Percentiles rank a stretch among this genome's conserved stretches.
phyloP scores from a whole-genome alignment of 345 rosid species.

The Lumnitzera littorea region DNA sequence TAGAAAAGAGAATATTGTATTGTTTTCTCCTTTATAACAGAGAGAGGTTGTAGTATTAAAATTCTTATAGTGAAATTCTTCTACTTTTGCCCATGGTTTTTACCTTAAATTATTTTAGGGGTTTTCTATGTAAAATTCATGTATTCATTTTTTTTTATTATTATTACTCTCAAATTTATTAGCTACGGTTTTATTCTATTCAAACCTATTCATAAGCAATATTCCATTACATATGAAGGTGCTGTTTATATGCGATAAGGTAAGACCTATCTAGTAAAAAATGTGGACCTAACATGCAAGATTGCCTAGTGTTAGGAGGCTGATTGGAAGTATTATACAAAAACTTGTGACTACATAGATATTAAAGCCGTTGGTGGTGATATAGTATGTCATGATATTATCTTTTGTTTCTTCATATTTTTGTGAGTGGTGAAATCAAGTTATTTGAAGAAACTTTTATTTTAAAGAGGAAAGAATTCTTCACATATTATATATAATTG shows the following conservation, averaged over 20 bases:
- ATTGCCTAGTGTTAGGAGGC: constrained; percentile 61
- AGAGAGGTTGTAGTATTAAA: too few relatives aligned
- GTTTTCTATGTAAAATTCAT: too few relatives aligned
- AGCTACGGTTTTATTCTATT: too few relatives aligned
- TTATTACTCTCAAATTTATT: too few relatives aligned
- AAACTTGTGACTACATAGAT: constrained; percentile 69
- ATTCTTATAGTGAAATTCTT: too few relatives aligned
- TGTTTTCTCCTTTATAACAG: too few relatives aligned
- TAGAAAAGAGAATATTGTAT: too few relatives aligned
- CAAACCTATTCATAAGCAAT: too few relatives aligned
- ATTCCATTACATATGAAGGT: constrained; percentile 36
- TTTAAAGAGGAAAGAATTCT: not conserved
- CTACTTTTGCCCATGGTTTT: too few relatives aligned
- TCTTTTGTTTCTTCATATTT: not conserved
- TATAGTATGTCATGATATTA: constrained; percentile 38
- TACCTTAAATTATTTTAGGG: too few relatives aligned
- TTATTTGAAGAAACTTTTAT: not conserved
- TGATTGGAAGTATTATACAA: constrained; percentile 66
- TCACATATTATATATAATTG: not conserved
- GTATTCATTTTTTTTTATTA: too few relatives aligned
- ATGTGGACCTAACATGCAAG: constrained; percentile 48
- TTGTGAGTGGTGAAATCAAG: not conserved
- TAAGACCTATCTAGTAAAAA: constrained; percentile 69
- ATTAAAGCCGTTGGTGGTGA: constrained; percentile 71
- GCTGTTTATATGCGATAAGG: constrained; percentile 91